These are phyloP conservation scores for Lipomyces yamadae DNA, from an alignment of 805 yeast species.

Conservation along the genomic window DNA sequence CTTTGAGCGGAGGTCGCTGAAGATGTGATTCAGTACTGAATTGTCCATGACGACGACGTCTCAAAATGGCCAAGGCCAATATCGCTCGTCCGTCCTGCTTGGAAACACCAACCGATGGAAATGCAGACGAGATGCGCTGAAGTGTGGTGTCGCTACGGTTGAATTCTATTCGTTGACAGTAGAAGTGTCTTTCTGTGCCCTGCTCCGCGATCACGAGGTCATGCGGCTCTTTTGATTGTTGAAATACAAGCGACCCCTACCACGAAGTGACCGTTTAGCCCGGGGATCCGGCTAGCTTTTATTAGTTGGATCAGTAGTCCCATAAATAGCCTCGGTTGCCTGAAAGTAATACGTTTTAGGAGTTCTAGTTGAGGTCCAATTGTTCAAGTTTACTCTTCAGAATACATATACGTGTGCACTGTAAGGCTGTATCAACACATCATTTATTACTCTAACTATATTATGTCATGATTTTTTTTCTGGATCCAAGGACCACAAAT, in stretches of 20 bases:
- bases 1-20: slow-evolving; percentile 53
- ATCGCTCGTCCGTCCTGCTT: neutral
- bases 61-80: slow-evolving; percentile 7
- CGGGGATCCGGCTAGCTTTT: too few relatives aligned
- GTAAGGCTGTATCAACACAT: neutral
- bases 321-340: too few relatives aligned
- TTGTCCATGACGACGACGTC: slow-evolving; percentile 49
- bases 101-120: neutral
- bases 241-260: too few relatives aligned
- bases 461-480: neutral
- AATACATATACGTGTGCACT: neutral
- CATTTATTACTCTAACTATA: too few relatives aligned
- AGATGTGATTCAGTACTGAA: slow-evolving; percentile 58
- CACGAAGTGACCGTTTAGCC: too few relatives aligned
- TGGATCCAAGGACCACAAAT: neutral
- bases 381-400: neutral
- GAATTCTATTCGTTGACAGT: neutral
- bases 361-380: neutral
- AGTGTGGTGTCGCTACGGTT: neutral
- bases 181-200: neutral
- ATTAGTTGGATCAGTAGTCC: too few relatives aligned
- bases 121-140: neutral
- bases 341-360: too few relatives aligned
- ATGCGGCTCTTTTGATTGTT: too few relatives aligned
- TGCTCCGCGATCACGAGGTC: too few relatives aligned